A percentile compares a stretch with the other conserved stretches of the same genome.
Conservation (phyloP, 2,329 filamentous ascomycete genomes). For the Mollisia scopiformis region DNA sequence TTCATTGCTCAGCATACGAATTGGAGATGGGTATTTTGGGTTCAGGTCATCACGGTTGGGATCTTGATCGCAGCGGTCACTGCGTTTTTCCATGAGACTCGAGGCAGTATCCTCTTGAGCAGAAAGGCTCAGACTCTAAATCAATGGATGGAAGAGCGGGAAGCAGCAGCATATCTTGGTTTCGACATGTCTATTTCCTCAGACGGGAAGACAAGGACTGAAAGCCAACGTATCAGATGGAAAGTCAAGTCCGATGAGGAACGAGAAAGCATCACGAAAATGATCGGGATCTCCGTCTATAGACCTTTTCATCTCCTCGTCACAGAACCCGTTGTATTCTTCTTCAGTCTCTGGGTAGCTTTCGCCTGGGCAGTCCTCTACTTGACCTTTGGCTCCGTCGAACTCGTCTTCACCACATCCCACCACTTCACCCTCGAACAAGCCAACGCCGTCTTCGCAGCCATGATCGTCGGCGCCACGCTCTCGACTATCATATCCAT, state of each 20-base stretch:
- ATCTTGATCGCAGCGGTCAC: conserved; percentile 66
- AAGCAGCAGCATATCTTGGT: conserved; percentile 55
- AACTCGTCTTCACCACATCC: conserved; percentile 71
- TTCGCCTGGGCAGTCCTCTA: conserved; percentile 93
- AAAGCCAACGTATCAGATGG: conserved; percentile 70
- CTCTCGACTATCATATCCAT: conserved; percentile 72
- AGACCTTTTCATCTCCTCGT: conserved; percentile 78
- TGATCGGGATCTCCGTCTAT: conserved; percentile 74
- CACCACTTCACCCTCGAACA: conserved; percentile 71
- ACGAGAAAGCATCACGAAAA: conserved; percentile 65
- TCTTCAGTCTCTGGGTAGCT: conserved; percentile 86
- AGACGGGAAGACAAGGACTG: conserved; percentile 24
- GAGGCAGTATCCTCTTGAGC: conserved; percentile 78
- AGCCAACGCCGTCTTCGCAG: conserved; percentile 72
- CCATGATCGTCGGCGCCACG: conserved; percentile 69
- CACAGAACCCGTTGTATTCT: conserved; percentile 80
- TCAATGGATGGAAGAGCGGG: conserved; percentile 75
- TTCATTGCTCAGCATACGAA: conserved; percentile 67
- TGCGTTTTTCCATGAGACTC: conserved; percentile 78
- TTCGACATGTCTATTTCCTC: conserved; percentile 46
- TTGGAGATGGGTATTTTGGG: conserved; percentile 91
- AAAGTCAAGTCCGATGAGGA: conserved; percentile 79
- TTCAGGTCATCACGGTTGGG: conserved; percentile 74
- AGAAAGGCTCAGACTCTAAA: conserved; percentile 77
- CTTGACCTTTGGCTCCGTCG: conserved; percentile 79